These are phyloP conservation scores for Adansonia rubrostipa DNA, from an alignment of 441 rosid genomes.

Conservation along the genomic window DNA sequence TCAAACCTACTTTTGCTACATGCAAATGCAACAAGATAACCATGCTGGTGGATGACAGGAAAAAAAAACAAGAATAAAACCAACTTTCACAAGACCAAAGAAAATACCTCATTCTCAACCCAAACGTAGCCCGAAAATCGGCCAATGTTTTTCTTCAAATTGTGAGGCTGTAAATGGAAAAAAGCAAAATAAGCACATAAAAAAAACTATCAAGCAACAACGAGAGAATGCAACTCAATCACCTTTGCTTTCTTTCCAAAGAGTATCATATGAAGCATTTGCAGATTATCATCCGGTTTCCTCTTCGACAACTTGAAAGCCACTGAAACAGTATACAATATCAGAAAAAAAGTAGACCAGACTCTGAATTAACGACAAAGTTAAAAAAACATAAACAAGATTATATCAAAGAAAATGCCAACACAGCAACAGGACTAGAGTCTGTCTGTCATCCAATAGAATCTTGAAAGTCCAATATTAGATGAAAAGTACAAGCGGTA, in stretches of 20 bases:
- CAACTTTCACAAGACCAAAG: slow-evolving; percentile 6
- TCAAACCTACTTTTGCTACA: slow-evolving; percentile 14
- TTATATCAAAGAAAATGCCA: slow-evolving; percentile 12
- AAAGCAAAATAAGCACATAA: slow-evolving; percentile 17
- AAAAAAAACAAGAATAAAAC: neutral
- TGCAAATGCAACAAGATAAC: slow-evolving; percentile 2
- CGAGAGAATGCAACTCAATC: neutral
- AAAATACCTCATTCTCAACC: slow-evolving; percentile 77
- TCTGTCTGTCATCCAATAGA: neutral
- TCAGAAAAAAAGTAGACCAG: slow-evolving; percentile 32
- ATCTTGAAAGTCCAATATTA: slow-evolving; percentile 11
- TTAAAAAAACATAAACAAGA: slow-evolving; percentile 18
- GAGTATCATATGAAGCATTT: slow-evolving; percentile 73
- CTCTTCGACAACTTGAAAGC: slow-evolving; percentile 95
- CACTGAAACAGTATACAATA: slow-evolving; percentile 63
- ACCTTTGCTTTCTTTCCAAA: slow-evolving; percentile 99
- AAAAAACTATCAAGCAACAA: slow-evolving; percentile 17
- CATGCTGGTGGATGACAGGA: slow-evolving; percentile 12
- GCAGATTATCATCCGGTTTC: slow-evolving; percentile 85
- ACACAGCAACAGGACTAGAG: slow-evolving; percentile 7
- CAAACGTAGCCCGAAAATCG: slow-evolving; percentile 94
- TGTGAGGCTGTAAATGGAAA: slow-evolving; percentile 59
- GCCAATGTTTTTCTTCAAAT: slow-evolving; percentile 81
- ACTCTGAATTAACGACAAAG: slow-evolving; percentile 23
- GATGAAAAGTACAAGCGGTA: neutral